Base-by-base conservation (phyloP, 805 yeast species). In the Hanseniaspora lachancei region DNA sequence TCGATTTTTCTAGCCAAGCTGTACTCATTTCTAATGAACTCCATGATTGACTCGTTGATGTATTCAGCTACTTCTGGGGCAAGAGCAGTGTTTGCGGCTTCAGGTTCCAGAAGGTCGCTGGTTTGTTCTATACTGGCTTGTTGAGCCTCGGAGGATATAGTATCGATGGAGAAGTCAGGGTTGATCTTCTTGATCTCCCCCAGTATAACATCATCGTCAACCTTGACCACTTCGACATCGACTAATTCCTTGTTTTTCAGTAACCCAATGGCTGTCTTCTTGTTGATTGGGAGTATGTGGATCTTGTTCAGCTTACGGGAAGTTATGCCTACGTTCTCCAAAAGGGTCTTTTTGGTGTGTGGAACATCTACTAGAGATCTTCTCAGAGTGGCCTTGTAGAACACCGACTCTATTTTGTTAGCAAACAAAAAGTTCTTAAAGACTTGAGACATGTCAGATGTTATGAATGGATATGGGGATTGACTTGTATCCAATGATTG, bases 331-430 rank as follows among this genome's bases (percentile, higher is more conserved):
- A 46, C 35, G 21, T 53, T 34, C 15, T 39, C 16, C n/a, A 53
- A 24, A 2, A 53, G 35, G 15, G 40, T 40, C 29, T 39, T 53
- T n/a, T 53, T 46, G 23, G 16, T 21, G 29, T 53, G 56, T 29
- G 56, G 43, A 23, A 53, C 43, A 39, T 53, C 56, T 38, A 46
- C 40, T 18, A 53, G 43, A 29, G 56, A 53, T 53, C 56, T 53
- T 46, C 43, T 53, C n/a, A 53, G 32, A 20, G 50, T 35, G 34
- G 48, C 43, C 38, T 53, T 53, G 21, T 53, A 53, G 6, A 44
- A 43, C 9, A 53, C 15, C 8, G 56, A 38, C n/a, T 53, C 43
- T 6, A 53, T 46, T n/a, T 53, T 53, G 16, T 27, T 27, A 20
- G 34, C 35, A 21, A 29, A 27, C 12, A 46, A 20, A 46, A 46